These are phyloP conservation scores for Pseudogymnoascus sp. DNA, from an alignment of 2,329 filamentous ascomycete species.

Conservation along the genomic window DNA sequence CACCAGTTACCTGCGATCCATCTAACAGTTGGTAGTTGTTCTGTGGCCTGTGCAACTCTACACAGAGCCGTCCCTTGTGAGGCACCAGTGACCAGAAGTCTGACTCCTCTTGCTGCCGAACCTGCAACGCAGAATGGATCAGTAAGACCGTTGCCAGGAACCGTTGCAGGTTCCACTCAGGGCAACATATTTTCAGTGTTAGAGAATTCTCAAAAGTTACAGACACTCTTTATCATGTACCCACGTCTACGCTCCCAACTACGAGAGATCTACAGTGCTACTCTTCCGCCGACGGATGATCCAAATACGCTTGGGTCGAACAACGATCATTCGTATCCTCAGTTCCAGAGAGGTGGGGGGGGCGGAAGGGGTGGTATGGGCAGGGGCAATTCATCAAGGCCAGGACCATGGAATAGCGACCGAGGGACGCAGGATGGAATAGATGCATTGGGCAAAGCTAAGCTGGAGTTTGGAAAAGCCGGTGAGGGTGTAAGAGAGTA, in stretches of 20 bases:
- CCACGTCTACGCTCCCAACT: constrained; percentile 41
- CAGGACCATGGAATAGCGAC: constrained; percentile 45
- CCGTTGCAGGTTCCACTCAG: constrained; percentile 17
- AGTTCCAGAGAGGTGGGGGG: constrained; percentile 5
- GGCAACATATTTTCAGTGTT: constrained; percentile 43
- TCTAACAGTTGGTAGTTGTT: constrained; percentile 39
- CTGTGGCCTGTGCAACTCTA: constrained; percentile 45
- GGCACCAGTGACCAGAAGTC: constrained; percentile 15
- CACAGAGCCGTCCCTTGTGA: constrained; percentile 33
- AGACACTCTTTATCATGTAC: constrained; percentile 44
- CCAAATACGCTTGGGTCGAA: background rate
- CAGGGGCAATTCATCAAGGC: constrained; percentile 2
- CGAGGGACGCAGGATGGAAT: constrained; percentile 49
- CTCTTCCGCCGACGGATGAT: constrained; percentile 34
- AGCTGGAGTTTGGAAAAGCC: constrained; percentile 42
- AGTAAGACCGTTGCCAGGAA: constrained; percentile 15
- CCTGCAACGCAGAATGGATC: background rate
- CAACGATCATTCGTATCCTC: constrained; percentile 10
- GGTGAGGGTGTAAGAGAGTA: constrained; percentile 55
- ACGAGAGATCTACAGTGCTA: constrained; percentile 40
- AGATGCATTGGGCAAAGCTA: constrained; percentile 42
- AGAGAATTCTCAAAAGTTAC: constrained; percentile 42
- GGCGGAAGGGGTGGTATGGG: background rate
- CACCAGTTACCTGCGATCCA: background rate
- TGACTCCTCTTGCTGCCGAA: background rate